Evolutionary conservation across 208 protist genomes (phyloP), one percentile per base, ranked within the genome.

Genomic region (Trypanosoma platydactyli): DNA sequence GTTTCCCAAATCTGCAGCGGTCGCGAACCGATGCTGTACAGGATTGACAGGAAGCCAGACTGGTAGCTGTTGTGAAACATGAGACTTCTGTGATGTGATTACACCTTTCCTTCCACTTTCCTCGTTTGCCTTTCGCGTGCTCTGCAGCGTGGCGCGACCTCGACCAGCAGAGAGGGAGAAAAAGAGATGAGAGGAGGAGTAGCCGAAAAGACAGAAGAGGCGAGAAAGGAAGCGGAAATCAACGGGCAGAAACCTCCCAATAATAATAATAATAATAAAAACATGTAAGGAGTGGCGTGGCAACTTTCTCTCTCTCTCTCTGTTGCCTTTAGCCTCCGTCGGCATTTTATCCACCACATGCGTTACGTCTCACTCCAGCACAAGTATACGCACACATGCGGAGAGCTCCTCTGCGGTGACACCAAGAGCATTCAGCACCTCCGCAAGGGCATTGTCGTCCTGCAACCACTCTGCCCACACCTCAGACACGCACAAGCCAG

Each of bases 51-150:
- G 67, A 99, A 99, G 11, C 98, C 98, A n/a, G 85, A 90, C 76
- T 98, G 98, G 70, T 99, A 99, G 63, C 97, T 99, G 87, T 99
- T 99, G 81, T 98, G 97, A 65, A 99, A 99, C 98, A 99, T 99
- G 38, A 52, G 1, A 30, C 24, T 20, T 42, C 27, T 41, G 16
- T 35, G 22, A 5, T 49, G 4, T 29, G 44, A 12, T 38, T 70
- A 49, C 46, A 1, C 4, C 12, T 56, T 12, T 55, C 12, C 13
- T 45, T 60, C 6, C 46, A 38, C 42, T 48, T 18, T 5, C 20
- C 4, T 41, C 1, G 3, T 40, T 55, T 49, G 44, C 7, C 38
- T 54, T 55, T 0, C 18, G 44, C 18, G 44, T 16, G 44, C 18
- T n/a, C n/a, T n/a, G n/a, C n/a, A n/a, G n/a, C n/a, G n/a, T n/a